These are phyloP conservation scores for Populus hybrid DNA, from an alignment of 441 rosid species.

Conservation along the genomic window DNA sequence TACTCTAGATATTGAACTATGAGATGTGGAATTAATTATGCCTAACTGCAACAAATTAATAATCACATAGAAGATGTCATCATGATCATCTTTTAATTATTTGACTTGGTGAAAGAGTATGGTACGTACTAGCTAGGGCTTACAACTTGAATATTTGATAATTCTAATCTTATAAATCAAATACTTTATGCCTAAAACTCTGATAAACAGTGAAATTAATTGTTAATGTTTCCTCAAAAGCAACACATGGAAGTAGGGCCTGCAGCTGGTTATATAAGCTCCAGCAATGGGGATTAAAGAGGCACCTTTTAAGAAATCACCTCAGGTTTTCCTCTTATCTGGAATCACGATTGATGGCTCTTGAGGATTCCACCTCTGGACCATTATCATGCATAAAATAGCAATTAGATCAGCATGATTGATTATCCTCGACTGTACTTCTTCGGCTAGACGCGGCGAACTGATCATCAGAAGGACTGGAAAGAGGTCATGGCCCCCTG, in stretches of 20 bases:
- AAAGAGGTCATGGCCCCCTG: conserved; percentile 20
- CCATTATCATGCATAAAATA: neutral
- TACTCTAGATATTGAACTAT: no score
- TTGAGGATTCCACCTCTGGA: neutral
- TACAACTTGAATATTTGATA: neutral
- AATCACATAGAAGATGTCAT: no score
- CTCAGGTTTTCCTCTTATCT: neutral
- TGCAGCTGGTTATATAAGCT: neutral
- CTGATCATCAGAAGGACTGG: neutral
- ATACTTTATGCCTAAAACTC: neutral
- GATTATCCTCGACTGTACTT: neutral
- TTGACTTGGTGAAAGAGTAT: neutral
- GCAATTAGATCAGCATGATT: neutral
- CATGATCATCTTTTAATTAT: no score
- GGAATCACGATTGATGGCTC: neutral
- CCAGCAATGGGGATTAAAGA: conserved; percentile 18
- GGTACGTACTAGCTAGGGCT: neutral
- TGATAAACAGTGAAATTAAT: neutral
- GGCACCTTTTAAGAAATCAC: neutral
- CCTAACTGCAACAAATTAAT: no score
- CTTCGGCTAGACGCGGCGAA: conserved; percentile 27
- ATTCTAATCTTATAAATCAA: neutral
- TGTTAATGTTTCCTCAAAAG: conserved; percentile 37
- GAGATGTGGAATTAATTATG: no score
- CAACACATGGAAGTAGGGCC: conserved; percentile 38